These are phyloP conservation scores for Lenzites betulinus DNA, from an alignment of 768 basidiomycete species.

Conservation along the genomic window DNA sequence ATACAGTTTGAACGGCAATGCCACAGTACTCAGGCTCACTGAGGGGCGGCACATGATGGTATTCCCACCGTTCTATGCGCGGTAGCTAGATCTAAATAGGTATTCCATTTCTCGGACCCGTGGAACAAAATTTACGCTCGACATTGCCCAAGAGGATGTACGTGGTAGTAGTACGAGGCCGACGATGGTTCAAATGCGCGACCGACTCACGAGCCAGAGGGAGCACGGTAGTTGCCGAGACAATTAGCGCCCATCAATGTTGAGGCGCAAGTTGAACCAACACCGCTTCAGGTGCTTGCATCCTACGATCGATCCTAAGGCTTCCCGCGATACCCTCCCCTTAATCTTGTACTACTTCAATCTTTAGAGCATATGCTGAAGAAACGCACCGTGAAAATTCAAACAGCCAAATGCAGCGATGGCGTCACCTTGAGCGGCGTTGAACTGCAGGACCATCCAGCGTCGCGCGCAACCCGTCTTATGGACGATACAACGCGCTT, in stretches of 20 bases:
- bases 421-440: slow-evolving; percentile 1
- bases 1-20: too few species aligned
- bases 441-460: slow-evolving; percentile 5
- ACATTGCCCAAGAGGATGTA: too few species aligned
- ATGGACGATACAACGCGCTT: slow-evolving; percentile 22
- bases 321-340: background rate
- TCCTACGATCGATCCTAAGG: background rate
- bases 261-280: background rate
- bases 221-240: background rate
- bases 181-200: too few species aligned
- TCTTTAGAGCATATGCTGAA: background rate
- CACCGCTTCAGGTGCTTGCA: background rate
- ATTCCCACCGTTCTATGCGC: too few species aligned
- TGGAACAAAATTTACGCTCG: too few species aligned
- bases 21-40: too few species aligned
- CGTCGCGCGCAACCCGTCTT: slow-evolving; percentile 20
- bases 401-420: slow-evolving; percentile 5
- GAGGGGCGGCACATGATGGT: too few species aligned
- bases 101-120: too few species aligned
- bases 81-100: too few species aligned
- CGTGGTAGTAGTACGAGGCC: too few species aligned
- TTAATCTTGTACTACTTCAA: background rate
- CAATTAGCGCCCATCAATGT: background rate
- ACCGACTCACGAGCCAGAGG: too few species aligned
- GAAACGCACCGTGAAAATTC: background rate